phyloP scores from a whole-genome alignment of 2,329 filamentous ascomycete genomes.

The Elsinoe fawcettii region DNA sequence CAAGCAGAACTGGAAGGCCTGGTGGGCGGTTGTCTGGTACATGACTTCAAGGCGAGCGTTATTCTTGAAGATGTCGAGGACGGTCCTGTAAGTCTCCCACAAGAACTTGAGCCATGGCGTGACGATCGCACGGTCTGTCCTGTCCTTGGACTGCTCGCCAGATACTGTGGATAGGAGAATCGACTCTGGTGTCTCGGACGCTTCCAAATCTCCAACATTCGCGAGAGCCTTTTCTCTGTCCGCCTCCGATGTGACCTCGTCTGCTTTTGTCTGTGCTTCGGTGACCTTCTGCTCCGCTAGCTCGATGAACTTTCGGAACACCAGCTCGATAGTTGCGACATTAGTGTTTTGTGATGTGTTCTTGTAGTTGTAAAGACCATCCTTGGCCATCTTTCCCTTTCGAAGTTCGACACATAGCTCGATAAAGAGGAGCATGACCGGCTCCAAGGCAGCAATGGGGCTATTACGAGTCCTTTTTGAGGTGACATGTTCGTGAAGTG shows the following conservation, averaged over 20 bases:
- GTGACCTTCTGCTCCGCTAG: slow-evolving; percentile 94
- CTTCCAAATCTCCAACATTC: slow-evolving; percentile 90
- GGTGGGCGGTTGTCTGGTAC: slow-evolving; percentile 96
- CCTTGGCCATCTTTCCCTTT: slow-evolving; percentile 97
- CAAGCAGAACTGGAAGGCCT: slow-evolving; percentile 97
- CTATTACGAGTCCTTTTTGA: slow-evolving; percentile 97
- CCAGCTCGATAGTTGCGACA: slow-evolving; percentile 93
- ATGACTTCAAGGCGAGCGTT: slow-evolving; percentile 95
- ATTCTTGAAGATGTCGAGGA: slow-evolving; percentile 97
- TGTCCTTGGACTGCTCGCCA: slow-evolving; percentile 92
- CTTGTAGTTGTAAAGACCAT: slow-evolving; percentile 99
- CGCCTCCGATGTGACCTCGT: slow-evolving; percentile 82
- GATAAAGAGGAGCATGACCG: slow-evolving; percentile 95
- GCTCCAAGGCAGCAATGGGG: slow-evolving; percentile 90
- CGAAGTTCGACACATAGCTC: slow-evolving; percentile 94
- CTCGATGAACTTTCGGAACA: slow-evolving; percentile 97
- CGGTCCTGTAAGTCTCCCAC: slow-evolving; percentile 98
- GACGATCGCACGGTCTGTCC: slow-evolving; percentile 94
- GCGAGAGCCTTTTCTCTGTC: slow-evolving; percentile 64
- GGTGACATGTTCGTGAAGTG: slow-evolving; percentile 98
- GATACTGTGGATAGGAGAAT: slow-evolving; percentile 97
- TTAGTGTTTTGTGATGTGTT: slow-evolving; percentile 99
- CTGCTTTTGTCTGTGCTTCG: slow-evolving; percentile 89
- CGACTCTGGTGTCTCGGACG: slow-evolving; percentile 93
- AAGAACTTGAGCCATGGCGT: slow-evolving; percentile 99